phyloP scores from a whole-genome alignment of 495 filamentous ascomycete species.

The Hypoxylon crocopeplum region DNA sequence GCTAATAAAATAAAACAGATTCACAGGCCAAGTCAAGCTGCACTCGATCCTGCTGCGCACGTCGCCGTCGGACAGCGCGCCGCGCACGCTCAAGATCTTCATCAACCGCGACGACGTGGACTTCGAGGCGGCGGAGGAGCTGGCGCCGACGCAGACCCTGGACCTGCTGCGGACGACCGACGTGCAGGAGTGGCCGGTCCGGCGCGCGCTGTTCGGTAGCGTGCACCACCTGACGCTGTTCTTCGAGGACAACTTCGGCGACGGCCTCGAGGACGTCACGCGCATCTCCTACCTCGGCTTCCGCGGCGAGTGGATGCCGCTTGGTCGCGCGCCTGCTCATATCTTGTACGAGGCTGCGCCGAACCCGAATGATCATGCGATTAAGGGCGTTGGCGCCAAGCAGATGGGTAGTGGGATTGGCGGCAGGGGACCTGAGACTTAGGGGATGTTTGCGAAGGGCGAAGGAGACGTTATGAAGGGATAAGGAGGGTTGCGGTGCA shows the following conservation, averaged over 20 bases:
- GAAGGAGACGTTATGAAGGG: not conserved
- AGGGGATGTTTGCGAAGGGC: not conserved
- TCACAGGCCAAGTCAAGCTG: conserved; percentile 90
- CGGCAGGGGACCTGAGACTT: conserved; percentile 29
- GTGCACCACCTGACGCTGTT: conserved; percentile 80
- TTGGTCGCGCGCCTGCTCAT: conserved; percentile 81
- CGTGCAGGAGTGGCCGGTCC: conserved; percentile 83
- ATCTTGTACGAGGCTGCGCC: conserved; percentile 93
- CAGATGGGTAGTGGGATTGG: conserved; percentile 57
- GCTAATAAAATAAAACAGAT: conserved; percentile 59
- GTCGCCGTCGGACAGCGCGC: conserved; percentile 72
- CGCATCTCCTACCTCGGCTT: conserved; percentile 86
- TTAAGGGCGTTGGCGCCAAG: conserved; percentile 55
- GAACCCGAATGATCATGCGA: conserved; percentile 82
- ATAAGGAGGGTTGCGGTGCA: not conserved
- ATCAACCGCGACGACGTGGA: conserved; percentile 87
- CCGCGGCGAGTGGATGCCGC: conserved; percentile 87
- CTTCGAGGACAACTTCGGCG: conserved; percentile 75
- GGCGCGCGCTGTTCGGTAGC: conserved; percentile 85
- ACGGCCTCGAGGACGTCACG: conserved; percentile 77
- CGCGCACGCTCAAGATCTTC: conserved; percentile 81
- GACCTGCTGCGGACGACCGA: conserved; percentile 79
- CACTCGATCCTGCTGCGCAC: conserved; percentile 87
- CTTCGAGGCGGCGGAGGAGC: conserved; percentile 75
- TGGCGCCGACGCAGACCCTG: conserved; percentile 75